phyloP scores from a whole-genome alignment of 1,139 yeast species.

The Geotrichum klebahnii region DNA sequence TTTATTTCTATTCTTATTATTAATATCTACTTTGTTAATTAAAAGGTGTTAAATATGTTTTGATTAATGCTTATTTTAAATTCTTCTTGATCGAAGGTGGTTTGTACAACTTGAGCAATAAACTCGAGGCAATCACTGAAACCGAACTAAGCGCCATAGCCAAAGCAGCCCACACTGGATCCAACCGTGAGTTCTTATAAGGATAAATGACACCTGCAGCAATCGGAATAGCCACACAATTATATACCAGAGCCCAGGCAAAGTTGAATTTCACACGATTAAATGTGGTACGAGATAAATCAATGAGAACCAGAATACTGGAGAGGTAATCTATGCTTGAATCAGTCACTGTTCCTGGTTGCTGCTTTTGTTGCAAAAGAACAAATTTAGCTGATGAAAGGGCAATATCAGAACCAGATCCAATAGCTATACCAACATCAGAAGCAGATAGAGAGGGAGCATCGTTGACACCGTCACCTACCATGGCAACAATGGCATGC shows the following conservation, averaged over 20 bases:
- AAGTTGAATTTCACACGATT: slow-evolving; percentile 71
- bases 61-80: background rate
- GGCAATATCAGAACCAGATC: slow-evolving; percentile 91
- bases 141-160: slow-evolving; percentile 92
- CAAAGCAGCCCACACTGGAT: slow-evolving; percentile 77
- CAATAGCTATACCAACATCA: slow-evolving; percentile 86
- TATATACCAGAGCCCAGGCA: slow-evolving; percentile 84
- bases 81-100: slow-evolving; percentile 25
- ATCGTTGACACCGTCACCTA: slow-evolving; percentile 94
- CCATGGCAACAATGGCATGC: slow-evolving; percentile 51
- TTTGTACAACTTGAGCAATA: slow-evolving; percentile 46
- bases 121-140: slow-evolving; percentile 77
- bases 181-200: slow-evolving; percentile 64
- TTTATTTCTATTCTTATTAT: too few species aligned
- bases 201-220: slow-evolving; percentile 88
- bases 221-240: slow-evolving; percentile 77
- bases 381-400: slow-evolving; percentile 90
- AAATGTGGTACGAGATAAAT: slow-evolving; percentile 67
- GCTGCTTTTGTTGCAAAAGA: slow-evolving; percentile 42
- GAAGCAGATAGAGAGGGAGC: slow-evolving; percentile 89
- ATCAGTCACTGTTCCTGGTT: background rate
- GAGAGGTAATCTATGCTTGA: slow-evolving; percentile 40
- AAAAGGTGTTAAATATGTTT: too few species aligned
- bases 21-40: too few species aligned
- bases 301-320: slow-evolving; percentile 58